These are phyloP conservation scores for Hypoxylon sp. DNA, from an alignment of 2,329 filamentous ascomycete species.

Conservation along the genomic window DNA sequence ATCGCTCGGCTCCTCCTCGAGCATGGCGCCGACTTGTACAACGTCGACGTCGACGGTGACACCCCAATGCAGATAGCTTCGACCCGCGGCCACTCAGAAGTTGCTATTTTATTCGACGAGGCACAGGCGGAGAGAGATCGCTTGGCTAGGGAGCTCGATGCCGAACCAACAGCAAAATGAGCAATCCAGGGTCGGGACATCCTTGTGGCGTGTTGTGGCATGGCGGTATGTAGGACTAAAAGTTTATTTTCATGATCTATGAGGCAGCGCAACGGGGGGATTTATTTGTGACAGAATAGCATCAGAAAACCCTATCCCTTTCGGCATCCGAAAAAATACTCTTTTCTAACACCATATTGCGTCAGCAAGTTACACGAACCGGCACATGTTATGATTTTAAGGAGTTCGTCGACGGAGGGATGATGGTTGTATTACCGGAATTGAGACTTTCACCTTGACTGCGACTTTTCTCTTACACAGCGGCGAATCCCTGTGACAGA, in stretches of 20 bases:
- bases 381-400: neutral
- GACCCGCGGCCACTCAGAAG: conserved; percentile 49
- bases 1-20: conserved; percentile 49
- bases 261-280: neutral
- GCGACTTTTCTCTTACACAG: conserved; percentile 2
- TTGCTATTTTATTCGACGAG: conserved; percentile 50
- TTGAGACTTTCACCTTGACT: neutral
- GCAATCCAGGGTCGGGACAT: neutral
- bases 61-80: conserved; percentile 49
- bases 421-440: conserved; percentile 2
- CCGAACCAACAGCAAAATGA: conserved; percentile 24
- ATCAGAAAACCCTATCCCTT: neutral
- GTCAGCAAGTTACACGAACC: conserved; percentile 8
- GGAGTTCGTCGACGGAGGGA: neutral
- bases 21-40: conserved; percentile 49
- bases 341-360: conserved; percentile 9
- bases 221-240: neutral
- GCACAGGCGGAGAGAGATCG: conserved; percentile 43
- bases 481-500: neutral
- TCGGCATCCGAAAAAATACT: neutral
- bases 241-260: conserved; percentile 7
- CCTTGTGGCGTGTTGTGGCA: neutral
- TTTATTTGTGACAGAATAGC: conserved; percentile 11
- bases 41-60: conserved; percentile 50
- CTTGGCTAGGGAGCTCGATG: conserved; percentile 38